These are phyloP conservation scores for Plasmopara muralis DNA, from an alignment of 352 stramenopile species.

Conservation along the genomic window DNA sequence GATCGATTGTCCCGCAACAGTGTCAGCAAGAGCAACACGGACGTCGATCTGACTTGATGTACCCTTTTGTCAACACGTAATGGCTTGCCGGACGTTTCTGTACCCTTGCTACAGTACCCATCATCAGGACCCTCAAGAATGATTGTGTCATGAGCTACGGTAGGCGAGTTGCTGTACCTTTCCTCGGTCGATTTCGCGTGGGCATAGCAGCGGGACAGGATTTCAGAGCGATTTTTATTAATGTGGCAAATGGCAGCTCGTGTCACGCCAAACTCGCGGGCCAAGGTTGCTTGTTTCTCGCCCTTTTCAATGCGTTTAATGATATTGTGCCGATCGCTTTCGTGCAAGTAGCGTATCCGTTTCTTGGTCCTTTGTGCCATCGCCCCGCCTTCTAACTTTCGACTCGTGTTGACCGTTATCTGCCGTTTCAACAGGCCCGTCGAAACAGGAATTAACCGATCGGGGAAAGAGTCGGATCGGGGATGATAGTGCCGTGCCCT, in stretches of 20 bases:
- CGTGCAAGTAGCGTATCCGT: slow-evolving; percentile 43
- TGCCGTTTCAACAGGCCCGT: too few relatives aligned
- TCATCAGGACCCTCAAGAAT: too few relatives aligned
- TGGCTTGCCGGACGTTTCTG: slow-evolving; percentile 26
- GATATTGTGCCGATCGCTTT: slow-evolving; percentile 55
- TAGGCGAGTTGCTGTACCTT: slow-evolving; percentile 19
- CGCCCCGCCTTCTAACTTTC: too few relatives aligned
- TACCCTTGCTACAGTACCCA: slow-evolving; percentile 18
- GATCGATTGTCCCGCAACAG: slow-evolving; percentile 35
- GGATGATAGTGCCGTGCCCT: too few relatives aligned
- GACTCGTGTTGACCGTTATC: too few relatives aligned
- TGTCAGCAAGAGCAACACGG: slow-evolving; percentile 41
- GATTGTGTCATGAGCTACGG: too few relatives aligned
- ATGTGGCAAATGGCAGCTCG: slow-evolving; percentile 68
- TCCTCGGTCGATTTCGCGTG: slow-evolving; percentile 47
- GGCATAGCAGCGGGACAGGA: slow-evolving; percentile 59
- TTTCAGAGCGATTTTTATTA: slow-evolving; percentile 71
- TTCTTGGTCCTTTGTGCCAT: slow-evolving; percentile 27
- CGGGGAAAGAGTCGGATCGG: too few relatives aligned
- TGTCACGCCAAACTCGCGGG: slow-evolving; percentile 63
- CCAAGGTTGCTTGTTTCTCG: slow-evolving; percentile 55
- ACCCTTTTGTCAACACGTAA: slow-evolving; percentile 30
- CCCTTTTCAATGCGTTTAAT: slow-evolving; percentile 62
- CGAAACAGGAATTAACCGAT: too few relatives aligned
- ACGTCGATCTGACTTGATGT: slow-evolving; percentile 35